A percentile compares a stretch with the other conserved stretches of the same genome.
Evolutionary conservation across 345 rosid genomes (phyloP).

Genomic region (Isatis tinctoria): DNA sequence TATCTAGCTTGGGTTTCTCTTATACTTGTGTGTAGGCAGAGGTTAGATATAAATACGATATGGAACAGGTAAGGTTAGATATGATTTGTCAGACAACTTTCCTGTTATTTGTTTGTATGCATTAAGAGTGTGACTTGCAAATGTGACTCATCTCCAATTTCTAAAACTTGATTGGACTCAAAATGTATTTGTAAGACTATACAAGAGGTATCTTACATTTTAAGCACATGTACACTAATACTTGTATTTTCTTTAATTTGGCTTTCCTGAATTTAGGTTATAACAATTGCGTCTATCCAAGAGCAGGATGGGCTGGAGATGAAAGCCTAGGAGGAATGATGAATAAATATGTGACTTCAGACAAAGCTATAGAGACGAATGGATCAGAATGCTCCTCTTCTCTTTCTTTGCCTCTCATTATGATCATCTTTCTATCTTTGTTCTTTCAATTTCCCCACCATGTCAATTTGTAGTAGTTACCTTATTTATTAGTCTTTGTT

Average conservation of each 20-base stretch:
- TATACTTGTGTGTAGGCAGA: background rate
- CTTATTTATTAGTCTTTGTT: background rate
- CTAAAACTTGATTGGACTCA: background rate
- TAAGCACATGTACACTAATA: background rate
- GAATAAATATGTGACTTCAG: conserved; percentile 28
- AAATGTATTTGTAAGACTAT: background rate
- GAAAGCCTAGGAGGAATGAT: background rate
- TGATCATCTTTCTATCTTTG: background rate
- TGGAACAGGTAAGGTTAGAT: background rate
- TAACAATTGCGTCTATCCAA: conserved; percentile 48
- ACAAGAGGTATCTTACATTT: background rate
- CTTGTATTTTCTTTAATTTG: background rate
- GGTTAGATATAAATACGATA: background rate
- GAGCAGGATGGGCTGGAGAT: conserved; percentile 35
- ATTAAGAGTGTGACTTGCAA: background rate
- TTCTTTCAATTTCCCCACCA: background rate
- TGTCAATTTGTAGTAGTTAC: background rate
- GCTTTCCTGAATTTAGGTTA: conserved; percentile 41
- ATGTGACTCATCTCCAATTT: background rate
- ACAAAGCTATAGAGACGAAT: conserved; percentile 4
- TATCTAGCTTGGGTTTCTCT: background rate
- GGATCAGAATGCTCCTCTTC: background rate
- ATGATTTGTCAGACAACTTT: background rate
- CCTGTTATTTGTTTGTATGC: background rate
- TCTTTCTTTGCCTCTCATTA: background rate